phyloP scores from a whole-genome alignment of 2,329 filamentous ascomycete genomes.

The Sclerotinia sclerotiorum region DNA sequence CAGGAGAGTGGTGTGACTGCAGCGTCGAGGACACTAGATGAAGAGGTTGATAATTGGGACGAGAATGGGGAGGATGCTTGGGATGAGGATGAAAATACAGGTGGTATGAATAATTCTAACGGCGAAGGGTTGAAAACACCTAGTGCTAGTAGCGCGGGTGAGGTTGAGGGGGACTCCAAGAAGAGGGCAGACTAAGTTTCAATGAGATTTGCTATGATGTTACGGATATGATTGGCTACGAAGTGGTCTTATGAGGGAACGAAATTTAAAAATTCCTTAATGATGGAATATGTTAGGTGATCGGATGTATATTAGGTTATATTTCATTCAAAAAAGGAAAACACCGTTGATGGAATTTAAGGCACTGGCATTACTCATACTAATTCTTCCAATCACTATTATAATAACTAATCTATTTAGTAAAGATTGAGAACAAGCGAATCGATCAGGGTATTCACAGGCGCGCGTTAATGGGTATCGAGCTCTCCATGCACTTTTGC shows the following conservation, averaged over 20 bases:
- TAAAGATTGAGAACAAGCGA: background rate
- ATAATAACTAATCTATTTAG: background rate
- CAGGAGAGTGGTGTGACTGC: conserved; percentile 66
- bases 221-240: conserved; percentile 19
- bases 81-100: conserved; percentile 55
- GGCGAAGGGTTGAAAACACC: conserved; percentile 41
- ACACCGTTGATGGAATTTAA: background rate
- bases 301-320: conserved; percentile 12
- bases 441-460: background rate
- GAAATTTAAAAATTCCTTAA: background rate
- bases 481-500: background rate
- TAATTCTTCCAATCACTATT: background rate
- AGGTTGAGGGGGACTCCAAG: conserved; percentile 37
- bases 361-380: background rate
- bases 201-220: conserved; percentile 32
- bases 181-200: conserved; percentile 39
- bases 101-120: conserved; percentile 31
- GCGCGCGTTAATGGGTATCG: no score
- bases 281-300: background rate
- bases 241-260: conserved; percentile 4
- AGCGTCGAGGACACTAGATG: conserved; percentile 57
- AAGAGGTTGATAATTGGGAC: conserved; percentile 92
- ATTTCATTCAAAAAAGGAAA: background rate
- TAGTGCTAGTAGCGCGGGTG: conserved; percentile 41
- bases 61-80: conserved; percentile 69